A percentile compares a stretch with the other conserved stretches of the same genome.
Evolutionary conservation across 345 rosid species (phyloP).

Genomic region (Gossypium rotundifolium): DNA sequence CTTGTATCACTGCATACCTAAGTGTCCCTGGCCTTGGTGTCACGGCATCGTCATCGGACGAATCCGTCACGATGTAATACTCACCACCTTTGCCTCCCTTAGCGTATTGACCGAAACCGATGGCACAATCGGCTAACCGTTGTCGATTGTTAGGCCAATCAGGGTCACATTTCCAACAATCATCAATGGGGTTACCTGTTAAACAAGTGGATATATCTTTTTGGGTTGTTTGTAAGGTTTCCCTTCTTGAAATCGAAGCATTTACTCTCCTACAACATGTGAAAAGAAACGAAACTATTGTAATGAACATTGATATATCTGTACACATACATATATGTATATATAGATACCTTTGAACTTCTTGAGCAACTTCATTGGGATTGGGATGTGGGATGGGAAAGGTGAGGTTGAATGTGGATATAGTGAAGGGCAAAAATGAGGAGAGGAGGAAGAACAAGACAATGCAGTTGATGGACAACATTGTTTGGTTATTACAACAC

Average conservation of each 20-base stretch:
- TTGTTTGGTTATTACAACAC: conserved; percentile 8
- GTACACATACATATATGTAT: background rate
- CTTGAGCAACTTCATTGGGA: conserved; percentile 73
- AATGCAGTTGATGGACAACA: conserved; percentile 48
- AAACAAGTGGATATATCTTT: conserved; percentile 46
- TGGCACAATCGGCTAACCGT: conserved; percentile 77
- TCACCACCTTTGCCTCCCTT: conserved; percentile 85
- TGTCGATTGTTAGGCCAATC: conserved; percentile 92
- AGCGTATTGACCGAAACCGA: conserved; percentile 95
- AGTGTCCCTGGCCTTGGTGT: conserved; percentile 83
- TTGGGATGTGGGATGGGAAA: conserved; percentile 58
- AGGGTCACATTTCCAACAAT: conserved; percentile 98
- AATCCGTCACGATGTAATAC: conserved; percentile 82
- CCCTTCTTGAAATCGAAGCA: conserved; percentile 73
- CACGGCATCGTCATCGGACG: conserved; percentile 81
- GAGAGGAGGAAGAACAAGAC: conserved; percentile 33
- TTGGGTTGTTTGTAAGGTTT: conserved; percentile 32
- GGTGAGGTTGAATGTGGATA: conserved; percentile 51
- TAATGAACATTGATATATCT: too few species aligned
- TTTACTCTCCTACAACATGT: conserved; percentile 58
- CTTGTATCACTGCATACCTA: conserved; percentile 87
- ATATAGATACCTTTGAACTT: conserved; percentile 58
- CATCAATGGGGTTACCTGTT: conserved; percentile 94
- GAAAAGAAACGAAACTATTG: background rate
- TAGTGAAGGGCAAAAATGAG: conserved; percentile 29